These are phyloP conservation scores for Amaranthus tricolor DNA, from an alignment of 179 eudicot genomes.

Conservation along the genomic window DNA sequence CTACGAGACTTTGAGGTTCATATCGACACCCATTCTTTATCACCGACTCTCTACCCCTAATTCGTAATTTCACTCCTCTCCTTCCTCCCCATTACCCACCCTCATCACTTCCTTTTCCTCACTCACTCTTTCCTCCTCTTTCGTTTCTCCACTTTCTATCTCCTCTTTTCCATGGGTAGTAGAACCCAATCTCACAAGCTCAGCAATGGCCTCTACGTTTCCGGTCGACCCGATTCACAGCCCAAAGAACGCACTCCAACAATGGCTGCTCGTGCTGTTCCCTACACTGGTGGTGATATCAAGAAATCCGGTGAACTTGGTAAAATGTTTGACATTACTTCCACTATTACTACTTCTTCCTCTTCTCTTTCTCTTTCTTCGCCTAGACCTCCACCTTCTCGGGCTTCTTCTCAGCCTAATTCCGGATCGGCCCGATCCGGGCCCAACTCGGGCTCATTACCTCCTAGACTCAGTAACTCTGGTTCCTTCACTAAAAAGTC, in stretches of 20 bases:
- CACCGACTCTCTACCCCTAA: slow-evolving; percentile 12
- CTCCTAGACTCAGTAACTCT: slow-evolving; percentile 32
- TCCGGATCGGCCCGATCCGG: slow-evolving; percentile 75
- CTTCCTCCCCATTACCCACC: neutral
- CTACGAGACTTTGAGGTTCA: no score
- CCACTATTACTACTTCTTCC: slow-evolving; percentile 17
- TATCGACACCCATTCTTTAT: neutral
- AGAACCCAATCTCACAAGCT: slow-evolving; percentile 75
- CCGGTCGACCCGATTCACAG: slow-evolving; percentile 61
- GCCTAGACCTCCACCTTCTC: slow-evolving; percentile 11
- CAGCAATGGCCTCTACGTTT: slow-evolving; percentile 67
- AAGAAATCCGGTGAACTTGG: slow-evolving; percentile 83
- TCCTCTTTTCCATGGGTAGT: slow-evolving; percentile 32
- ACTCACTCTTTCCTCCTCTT: neutral
- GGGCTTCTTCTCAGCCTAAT: slow-evolving; percentile 43
- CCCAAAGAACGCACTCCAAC: slow-evolving; percentile 46
- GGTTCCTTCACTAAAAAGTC: slow-evolving; percentile 51
- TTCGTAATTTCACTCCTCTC: slow-evolving; percentile 1
- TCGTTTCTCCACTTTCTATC: neutral
- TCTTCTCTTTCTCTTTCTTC: slow-evolving; percentile 36
- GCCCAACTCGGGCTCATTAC: slow-evolving; percentile 39
- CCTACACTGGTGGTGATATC: slow-evolving; percentile 84
- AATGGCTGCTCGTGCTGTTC: slow-evolving; percentile 53
- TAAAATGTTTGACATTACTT: slow-evolving; percentile 61
- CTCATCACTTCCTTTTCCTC: neutral